Conservation (phyloP, 306 rosid genomes). For the Betula pendula region DNA sequence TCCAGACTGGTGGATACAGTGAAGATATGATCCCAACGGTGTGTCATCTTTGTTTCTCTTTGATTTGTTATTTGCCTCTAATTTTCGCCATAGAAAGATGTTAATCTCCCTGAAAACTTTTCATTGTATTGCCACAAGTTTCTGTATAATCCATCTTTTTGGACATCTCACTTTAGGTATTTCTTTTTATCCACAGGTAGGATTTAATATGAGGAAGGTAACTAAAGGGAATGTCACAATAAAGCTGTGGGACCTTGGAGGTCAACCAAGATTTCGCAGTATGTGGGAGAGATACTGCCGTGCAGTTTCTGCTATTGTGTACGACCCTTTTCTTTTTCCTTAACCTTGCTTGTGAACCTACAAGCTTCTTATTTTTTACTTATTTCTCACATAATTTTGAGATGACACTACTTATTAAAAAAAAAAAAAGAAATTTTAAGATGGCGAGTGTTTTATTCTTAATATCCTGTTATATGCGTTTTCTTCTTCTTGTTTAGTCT, state of each 20-base stretch:
- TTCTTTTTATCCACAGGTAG: slow-evolving; percentile 48
- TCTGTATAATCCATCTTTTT: slow-evolving; percentile 1
- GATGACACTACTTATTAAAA: neutral
- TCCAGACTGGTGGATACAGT: slow-evolving; percentile 65
- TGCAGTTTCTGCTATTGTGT: slow-evolving; percentile 68
- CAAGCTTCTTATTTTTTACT: neutral
- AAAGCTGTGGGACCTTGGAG: slow-evolving; percentile 78
- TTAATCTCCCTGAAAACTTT: slow-evolving; percentile 4
- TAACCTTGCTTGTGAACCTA: neutral
- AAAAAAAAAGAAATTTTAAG: neutral
- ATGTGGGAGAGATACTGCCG: slow-evolving; percentile 87
- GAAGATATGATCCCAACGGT: slow-evolving; percentile 87
- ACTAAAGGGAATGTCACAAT: slow-evolving; percentile 70
- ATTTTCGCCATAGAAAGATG: slow-evolving; percentile 1
- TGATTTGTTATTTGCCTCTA: neutral
- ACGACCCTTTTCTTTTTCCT: slow-evolving; percentile 20
- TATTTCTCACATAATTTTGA: neutral
- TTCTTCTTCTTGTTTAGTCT: neutral
- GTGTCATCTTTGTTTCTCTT: slow-evolving; percentile 25
- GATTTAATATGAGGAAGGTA: slow-evolving; percentile 73
- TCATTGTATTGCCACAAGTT: slow-evolving; percentile 6
- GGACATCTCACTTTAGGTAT: slow-evolving; percentile 11
- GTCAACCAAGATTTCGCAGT: slow-evolving; percentile 70
- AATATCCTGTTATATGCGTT: neutral
- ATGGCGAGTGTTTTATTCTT: neutral